These are phyloP conservation scores for Sisymbrium irio DNA, from an alignment of 345 rosid species.

Conservation along the genomic window DNA sequence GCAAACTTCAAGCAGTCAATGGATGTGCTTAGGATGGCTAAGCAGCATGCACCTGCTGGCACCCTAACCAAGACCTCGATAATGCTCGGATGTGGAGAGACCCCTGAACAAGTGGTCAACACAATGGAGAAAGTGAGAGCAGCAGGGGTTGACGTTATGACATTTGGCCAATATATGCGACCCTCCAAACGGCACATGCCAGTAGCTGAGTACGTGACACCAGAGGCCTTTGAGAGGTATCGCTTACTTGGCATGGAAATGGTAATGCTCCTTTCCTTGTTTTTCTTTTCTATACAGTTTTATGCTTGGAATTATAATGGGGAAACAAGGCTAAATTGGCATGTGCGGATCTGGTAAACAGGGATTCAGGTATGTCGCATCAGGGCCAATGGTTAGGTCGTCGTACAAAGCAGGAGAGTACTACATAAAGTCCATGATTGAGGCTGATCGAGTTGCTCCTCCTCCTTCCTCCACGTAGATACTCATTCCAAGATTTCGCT, in stretches of 20 bases:
- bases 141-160: constrained; percentile 99
- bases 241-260: constrained; percentile 85
- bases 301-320: not conserved
- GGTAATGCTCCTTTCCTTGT: constrained; percentile 46
- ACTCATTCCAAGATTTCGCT: constrained; percentile 12
- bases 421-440: not conserved
- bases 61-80: constrained; percentile 91
- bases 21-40: constrained; percentile 86
- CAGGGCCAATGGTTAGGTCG: constrained; percentile 99
- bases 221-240: constrained; percentile 91
- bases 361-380: constrained; percentile 98
- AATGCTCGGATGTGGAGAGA: constrained; percentile 98
- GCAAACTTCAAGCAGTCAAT: constrained; percentile 96
- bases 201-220: constrained; percentile 87
- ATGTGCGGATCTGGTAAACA: constrained; percentile 30
- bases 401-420: constrained; percentile 99
- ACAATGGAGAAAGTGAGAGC: constrained; percentile 96
- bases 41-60: constrained; percentile 67
- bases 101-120: constrained; percentile 86
- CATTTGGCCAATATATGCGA: constrained; percentile 98
- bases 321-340: not conserved
- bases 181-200: constrained; percentile 99
- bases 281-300: not conserved
- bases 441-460: constrained; percentile 66
- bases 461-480: constrained; percentile 32